phyloP scores from a whole-genome alignment of 1,284 basidiomycete genomes.

The Cryptococcus sp. region DNA sequence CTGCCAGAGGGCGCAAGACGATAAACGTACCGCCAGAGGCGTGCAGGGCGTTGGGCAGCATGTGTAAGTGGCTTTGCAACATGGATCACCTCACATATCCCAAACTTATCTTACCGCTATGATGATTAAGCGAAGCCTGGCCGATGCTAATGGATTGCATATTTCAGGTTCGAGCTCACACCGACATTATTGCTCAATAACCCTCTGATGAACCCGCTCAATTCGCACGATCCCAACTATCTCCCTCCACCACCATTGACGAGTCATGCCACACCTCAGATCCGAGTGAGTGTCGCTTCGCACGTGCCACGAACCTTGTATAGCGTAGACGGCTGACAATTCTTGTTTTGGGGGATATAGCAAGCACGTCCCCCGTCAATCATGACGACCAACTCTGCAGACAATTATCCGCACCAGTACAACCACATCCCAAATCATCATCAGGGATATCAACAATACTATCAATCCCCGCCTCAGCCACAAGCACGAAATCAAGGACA shows the following conservation, averaged over 20 bases:
- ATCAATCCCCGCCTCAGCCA: no score
- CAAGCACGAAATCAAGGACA: no score
- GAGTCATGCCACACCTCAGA: constrained; percentile 23
- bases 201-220: constrained; percentile 45
- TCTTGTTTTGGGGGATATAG: constrained; percentile 3
- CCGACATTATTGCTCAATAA: constrained; percentile 52
- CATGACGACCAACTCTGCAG: constrained; percentile 15
- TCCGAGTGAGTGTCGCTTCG: constrained; percentile 11
- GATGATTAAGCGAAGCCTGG: not conserved
- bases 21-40: constrained; percentile 24
- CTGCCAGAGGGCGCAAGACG: constrained; percentile 41
- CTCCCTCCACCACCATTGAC: constrained; percentile 50
- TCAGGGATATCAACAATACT: no score
- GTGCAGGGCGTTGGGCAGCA: constrained; percentile 47
- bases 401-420: not conserved
- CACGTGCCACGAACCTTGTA: not conserved
- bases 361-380: constrained; percentile 22
- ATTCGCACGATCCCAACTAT: constrained; percentile 51
- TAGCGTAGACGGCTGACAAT: not conserved
- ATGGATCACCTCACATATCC: no score
- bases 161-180: constrained; percentile 48
- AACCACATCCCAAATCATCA: no score
- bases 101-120: no score
- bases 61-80: constrained; percentile 31
- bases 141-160: not conserved